phyloP scores from a whole-genome alignment of 2,329 filamentous ascomycete genomes.

The Parasarocladium wereldwijsianum region DNA sequence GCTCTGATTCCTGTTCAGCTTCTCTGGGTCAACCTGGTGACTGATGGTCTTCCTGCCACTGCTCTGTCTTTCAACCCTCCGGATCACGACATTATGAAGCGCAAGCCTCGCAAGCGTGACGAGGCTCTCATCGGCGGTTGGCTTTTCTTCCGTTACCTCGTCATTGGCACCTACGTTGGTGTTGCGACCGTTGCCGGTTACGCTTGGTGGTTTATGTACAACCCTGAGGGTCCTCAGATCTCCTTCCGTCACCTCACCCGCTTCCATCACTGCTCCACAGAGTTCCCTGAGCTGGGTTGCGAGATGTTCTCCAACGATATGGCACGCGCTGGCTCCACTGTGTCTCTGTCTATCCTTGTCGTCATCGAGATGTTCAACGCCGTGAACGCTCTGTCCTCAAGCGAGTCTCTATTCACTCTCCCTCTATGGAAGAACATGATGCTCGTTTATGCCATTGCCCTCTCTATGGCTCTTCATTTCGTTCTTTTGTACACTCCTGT shows the following conservation, averaged over 20 bases:
- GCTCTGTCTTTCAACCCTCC: constrained; percentile 95
- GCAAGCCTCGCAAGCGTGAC: constrained; percentile 79
- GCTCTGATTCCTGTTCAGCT: constrained; percentile 93
- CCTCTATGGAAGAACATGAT: constrained; percentile 99
- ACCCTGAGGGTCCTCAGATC: constrained; percentile 79
- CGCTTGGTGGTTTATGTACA: constrained; percentile 99
- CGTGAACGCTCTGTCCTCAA: constrained; percentile 93
- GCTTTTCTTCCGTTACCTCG: constrained; percentile 95
- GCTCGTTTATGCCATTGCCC: constrained; percentile 81
- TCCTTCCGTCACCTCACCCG: constrained; percentile 76
- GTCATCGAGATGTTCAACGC: constrained; percentile 99
- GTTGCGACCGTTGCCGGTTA: constrained; percentile 91
- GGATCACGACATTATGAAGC: constrained; percentile 96
- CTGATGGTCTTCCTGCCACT: constrained; percentile 89
- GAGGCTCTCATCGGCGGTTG: constrained; percentile 87
- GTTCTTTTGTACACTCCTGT: constrained; percentile 84
- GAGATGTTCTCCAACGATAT: constrained; percentile 78
- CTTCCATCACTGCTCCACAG: constrained; percentile 81
- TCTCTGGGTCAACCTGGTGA: constrained; percentile 97
- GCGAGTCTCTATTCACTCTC: constrained; percentile 83
- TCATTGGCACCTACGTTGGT: constrained; percentile 91
- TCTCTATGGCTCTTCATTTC: constrained; percentile 94
- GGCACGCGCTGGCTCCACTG: constrained; percentile 80
- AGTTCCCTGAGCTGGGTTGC: constrained; percentile 84
- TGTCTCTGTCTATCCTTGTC: constrained; percentile 82